Evolutionary conservation across 2,329 filamentous ascomycete genomes (phyloP), one percentile per base, ranked within the genome.

Genomic region (Cladosporium phlei): DNA sequence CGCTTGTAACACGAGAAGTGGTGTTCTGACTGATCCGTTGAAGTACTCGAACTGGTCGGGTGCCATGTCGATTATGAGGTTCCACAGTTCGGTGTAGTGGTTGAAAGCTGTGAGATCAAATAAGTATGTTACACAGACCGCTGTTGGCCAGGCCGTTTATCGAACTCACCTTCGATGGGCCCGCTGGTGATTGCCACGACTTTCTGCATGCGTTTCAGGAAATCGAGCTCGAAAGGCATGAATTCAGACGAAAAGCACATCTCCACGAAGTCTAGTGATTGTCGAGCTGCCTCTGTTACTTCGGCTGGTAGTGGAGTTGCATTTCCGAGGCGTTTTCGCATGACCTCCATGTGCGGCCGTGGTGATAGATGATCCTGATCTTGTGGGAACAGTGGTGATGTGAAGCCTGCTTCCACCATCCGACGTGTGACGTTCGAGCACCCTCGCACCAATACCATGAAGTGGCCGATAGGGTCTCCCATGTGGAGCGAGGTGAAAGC

Each of bases 381-480:
- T 29, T 34, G 21, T 16, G 42, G 42, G 5, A 45, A 45, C 6
- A 45, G 12, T 12, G 42, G 42, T 5, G 42, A 45, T 1, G 11
- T 45, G 4, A 37, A 37, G 12, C 42, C 42, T 8, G 42, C 32
- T 22, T 45, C 30, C 17, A 45, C 24, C 32, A 45, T 45, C 3
- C 42, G 32, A 5, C 24, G 22, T 4, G 42, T 35, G 11, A 45
- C 30, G 1, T 32, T 24, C 14, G 42, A 34, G n/a, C 42, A 45
- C 1, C 42, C 42, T 3, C 42, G 30, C 5, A 45, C 42, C 11
- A 45, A 12, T 2, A 45, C 42, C 21, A 45, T 27, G 32, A 45
- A 45, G 4, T 45, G 22, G 19, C 30, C 32, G 3, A 45, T 29
- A 11, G 42, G 32, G n/a, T 45, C 42, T n/a, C 42, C 42, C 42